A percentile compares a stretch with the other conserved stretches of the same genome.
These are phyloP conservation scores for Achaetomiella virescens DNA, from an alignment of 495 filamentous ascomycete genomes.

Conservation along the genomic window DNA sequence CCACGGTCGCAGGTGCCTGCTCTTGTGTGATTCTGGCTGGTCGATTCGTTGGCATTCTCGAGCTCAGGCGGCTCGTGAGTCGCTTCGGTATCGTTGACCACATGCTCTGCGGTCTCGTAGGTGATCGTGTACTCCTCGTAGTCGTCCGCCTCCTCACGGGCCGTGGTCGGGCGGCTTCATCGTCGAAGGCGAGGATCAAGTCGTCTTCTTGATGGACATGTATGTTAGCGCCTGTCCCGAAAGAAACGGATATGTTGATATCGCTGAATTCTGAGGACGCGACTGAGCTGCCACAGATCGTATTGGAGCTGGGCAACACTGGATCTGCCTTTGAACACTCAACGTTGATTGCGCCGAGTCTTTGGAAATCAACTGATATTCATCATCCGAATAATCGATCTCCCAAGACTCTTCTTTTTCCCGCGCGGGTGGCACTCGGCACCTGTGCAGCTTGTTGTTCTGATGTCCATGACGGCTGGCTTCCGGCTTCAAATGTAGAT, in stretches of 20 bases:
- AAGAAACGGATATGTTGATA: neutral
- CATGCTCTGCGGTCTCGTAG: neutral
- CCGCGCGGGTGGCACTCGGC: neutral
- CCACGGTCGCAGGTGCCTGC: neutral
- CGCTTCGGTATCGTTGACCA: neutral
- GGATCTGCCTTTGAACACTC: neutral
- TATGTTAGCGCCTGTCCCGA: constrained; percentile 16
- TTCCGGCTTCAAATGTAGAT: neutral
- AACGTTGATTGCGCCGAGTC: too few species aligned
- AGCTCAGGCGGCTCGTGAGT: constrained; percentile 1
- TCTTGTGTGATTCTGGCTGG: constrained; percentile 1
- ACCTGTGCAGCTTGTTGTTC: neutral
- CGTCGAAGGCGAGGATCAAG: constrained; percentile 10
- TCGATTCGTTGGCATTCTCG: constrained; percentile 9
- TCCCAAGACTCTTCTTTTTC: constrained; percentile 5
- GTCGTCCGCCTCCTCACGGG: constrained; percentile 9
- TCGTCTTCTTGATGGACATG: constrained; percentile 19
- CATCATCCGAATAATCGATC: constrained; percentile 20
- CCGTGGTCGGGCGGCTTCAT: constrained; percentile 5
- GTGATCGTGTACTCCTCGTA: constrained; percentile 3
- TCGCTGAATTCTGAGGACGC: constrained; percentile 3
- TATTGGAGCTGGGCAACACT: neutral
- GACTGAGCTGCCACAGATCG: neutral
- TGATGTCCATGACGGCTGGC: neutral
- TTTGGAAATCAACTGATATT: neutral